These are phyloP conservation scores for Carex parvula DNA, from an alignment of 176 grass and related monocot genomes.

Conservation along the genomic window DNA sequence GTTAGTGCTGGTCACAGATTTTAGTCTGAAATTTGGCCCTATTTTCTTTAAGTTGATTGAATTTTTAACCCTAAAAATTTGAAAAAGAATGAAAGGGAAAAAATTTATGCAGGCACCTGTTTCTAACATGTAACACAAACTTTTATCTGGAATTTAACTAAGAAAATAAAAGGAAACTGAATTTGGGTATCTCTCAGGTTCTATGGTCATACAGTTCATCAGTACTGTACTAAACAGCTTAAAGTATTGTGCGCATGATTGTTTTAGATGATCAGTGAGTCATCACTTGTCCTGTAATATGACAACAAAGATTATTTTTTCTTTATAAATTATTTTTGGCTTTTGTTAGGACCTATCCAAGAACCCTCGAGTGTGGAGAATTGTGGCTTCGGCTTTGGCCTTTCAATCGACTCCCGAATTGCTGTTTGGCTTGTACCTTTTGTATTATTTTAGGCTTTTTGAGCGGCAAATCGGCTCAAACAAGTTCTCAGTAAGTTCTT, in stretches of 20 bases:
- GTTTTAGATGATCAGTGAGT: background rate
- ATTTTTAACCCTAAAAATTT: background rate
- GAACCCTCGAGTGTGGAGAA: constrained; percentile 24
- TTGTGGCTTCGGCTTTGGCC: constrained; percentile 11
- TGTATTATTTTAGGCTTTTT: constrained; percentile 29
- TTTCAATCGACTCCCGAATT: constrained; percentile 24
- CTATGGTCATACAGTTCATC: background rate
- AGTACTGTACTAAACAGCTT: background rate
- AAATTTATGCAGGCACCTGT: background rate
- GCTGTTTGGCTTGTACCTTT: constrained; percentile 7
- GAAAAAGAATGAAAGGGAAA: background rate
- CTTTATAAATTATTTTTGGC: background rate
- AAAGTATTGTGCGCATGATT: background rate
- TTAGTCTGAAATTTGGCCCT: background rate
- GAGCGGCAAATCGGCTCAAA: constrained; percentile 28
- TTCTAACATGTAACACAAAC: too few species aligned
- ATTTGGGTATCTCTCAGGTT: background rate
- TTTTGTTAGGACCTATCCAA: constrained; percentile 22
- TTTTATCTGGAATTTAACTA: background rate
- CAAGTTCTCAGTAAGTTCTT: constrained; percentile 24
- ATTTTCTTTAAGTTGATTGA: background rate
- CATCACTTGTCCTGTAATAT: constrained; percentile 3
- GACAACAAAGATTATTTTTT: background rate
- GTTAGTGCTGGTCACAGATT: background rate
- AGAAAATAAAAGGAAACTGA: background rate